Base-by-base conservation (phyloP, 208 protist species). In the Trichomonas vaginalis region DNA sequence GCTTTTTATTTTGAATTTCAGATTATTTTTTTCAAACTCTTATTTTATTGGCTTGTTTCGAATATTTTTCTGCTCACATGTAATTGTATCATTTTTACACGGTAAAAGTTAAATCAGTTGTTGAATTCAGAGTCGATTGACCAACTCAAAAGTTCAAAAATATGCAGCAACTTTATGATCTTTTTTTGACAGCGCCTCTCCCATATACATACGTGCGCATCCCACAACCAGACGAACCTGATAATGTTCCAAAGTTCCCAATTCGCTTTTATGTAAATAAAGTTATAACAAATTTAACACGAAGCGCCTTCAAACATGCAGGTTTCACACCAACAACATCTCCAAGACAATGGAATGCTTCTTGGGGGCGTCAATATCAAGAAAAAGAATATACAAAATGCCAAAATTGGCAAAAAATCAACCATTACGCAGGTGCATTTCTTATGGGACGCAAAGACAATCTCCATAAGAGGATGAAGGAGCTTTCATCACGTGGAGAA, bases 391-490 rank as follows among this genome's bases (percentile, higher is more conserved):
- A 86, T 17, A 4, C 37, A 17, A 86, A 86, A 42, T 86, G 79
- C 37, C 35, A 86, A 86, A 9, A 3, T 45, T 86, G 79, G 79
- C 95, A 96, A 61, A 96, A 96, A 40, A 51, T 96, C 46, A 96
- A 96, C 56, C 95, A 96, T 61, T 96, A 83, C 56, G 83, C 95
- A 61, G 79, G 79, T 27, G 95, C 95, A 12, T 96, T 86, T 86
- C 49, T 86, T 10, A 96, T 96, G 47, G 95, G 95, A 15, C 95
- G 95, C 3, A 96, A 96, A 96, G 95, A 96, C 48, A 10, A 92
- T 61, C 40, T 96, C 9, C 48, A 86, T 15, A 39, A 6, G 3
- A 4, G 42, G 35, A 96, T 96, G 95, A n/a, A 27, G 4, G 83
- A 92, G 39, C 83, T 92, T 8, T 32, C 4, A 47, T 21, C 1